Base-by-base conservation (phyloP, 371 early-diverging fungal genomes). In the Rhizopus arrhizus region DNA sequence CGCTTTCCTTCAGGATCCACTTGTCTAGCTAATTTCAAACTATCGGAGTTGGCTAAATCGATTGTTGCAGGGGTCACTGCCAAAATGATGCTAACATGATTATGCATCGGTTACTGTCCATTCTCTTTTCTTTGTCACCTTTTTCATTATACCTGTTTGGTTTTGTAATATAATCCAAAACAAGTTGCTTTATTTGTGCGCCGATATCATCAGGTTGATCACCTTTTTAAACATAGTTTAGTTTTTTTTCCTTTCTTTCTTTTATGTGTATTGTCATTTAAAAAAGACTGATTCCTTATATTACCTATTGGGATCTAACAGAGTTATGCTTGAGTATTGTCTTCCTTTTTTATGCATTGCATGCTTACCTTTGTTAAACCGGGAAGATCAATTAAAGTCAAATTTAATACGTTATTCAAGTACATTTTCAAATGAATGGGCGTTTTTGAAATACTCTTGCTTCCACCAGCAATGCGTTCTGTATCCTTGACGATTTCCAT, bases 31-130 rank as follows among this genome's bases (percentile, higher is more conserved):
- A 95, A 68, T 74, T 94, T 93, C 52, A 97, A 80, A 59, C 93
- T 92, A 77, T 97, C 97, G 48, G 96, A 95, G 73, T 95, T 96
- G 66, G 90, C 91, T 42, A 97, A 80, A 69, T 96, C 97, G 36
- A 88, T 84, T 72, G 92, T 95, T 5, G 95, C 96, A 52, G 96
- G 93, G 51, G 91, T 88, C 38, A 97, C 93, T 7, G 96, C 96
- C 52, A 97, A 83, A 66, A 97, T 95, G 53, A 97, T 87, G 69
- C 95, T 89, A 64, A 22, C 22, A 31, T 46, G 3, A 62, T 43
- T 12, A 35, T 42, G 34, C 36, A 32, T 40, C 40, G 40, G 36
- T 43, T 50, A 33, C n/a, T 41, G 49, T 70, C 47, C 22, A 32
- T 33, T 42, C 28, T 45, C 48, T 22, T 22, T 22, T 22, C 38